Base-by-base conservation (phyloP, 257 asterid genomes). In the Ophiorrhiza pumila region DNA sequence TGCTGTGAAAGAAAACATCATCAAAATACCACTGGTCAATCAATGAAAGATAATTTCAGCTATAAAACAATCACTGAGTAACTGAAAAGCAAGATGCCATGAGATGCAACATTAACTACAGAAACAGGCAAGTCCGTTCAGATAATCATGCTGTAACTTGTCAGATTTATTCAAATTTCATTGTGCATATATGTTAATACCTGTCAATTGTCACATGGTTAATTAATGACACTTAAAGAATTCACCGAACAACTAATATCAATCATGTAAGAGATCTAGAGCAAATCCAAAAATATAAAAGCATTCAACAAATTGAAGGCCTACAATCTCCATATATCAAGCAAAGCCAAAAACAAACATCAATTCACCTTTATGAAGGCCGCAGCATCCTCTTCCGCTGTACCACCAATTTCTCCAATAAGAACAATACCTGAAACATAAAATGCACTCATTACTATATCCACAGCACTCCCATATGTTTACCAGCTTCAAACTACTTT, bases 371-470 rank as follows among this genome's bases (percentile, higher is more conserved):
- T 93, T 82, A 93, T 89, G 61, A 93, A 91, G 70, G 97, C 92
- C 0, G 97, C 97, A 71, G 96, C 98, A 74, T 93, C 98, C 83
- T 93, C 98, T 85, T 93, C 98, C 34, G 97, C 97, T n/a, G 97
- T 91, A 78, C 97, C 98, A 72, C 98, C 97, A 25, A 93, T 93
- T 89, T 93, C 98, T 71, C 98, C 98, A 64, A 93, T 93, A 55
- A 93, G 96, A 80, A 93, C 71, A 60, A 93, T 89, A 78, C 98
- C 98, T 93, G 80, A 83, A 74, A 78, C 59, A 66, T 58, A 71
- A 70, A 74, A 68, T 47, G 50, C 64, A 79, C 53, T 53, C 60
- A 61, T 46, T 53, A 42, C 53, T 69, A 74, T 50, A 65, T 65
- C 66, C 65, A 75, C 49, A 67, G 35, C 42, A 68, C 74, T 58